Conservation (phyloP, 2,329 filamentous ascomycete species). For the Sclerotinia minor region DNA sequence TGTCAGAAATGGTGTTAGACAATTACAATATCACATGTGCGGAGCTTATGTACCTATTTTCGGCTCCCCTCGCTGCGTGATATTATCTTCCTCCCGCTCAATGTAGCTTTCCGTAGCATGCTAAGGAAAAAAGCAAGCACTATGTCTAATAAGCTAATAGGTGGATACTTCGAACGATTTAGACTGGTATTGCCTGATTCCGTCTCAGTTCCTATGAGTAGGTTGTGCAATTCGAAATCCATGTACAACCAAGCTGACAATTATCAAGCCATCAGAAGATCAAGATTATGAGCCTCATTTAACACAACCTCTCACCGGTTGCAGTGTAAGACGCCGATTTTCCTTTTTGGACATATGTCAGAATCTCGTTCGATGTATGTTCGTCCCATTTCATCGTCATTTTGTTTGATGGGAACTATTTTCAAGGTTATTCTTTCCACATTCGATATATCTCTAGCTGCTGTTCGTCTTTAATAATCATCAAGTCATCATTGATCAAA, state of each 20-base stretch:
- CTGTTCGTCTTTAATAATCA: neutral
- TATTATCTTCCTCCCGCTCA: conserved; percentile 15
- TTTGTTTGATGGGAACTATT: neutral
- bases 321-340: conserved; percentile 13
- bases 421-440: conserved; percentile 13
- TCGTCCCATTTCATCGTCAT: neutral
- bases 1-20: conserved; percentile 1
- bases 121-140: conserved; percentile 6
- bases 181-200: neutral
- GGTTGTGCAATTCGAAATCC: conserved; percentile 16
- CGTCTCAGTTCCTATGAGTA: neutral
- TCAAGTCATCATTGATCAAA: neutral
- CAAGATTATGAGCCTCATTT: conserved; percentile 20
- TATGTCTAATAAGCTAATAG: neutral
- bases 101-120: conserved; percentile 16
- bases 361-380: conserved; percentile 13
- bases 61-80: conserved; percentile 10
- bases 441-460: neutral
- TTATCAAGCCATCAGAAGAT: conserved; percentile 18
- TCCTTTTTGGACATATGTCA: neutral
- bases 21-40: conserved; percentile 19
- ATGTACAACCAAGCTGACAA: conserved; percentile 13
- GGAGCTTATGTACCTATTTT: conserved; percentile 16
- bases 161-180: neutral
- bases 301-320: conserved; percentile 12